Evolutionary conservation across 2,329 filamentous ascomycete species (phyloP).

Genomic region (Arthrobotrys entomopaga): DNA sequence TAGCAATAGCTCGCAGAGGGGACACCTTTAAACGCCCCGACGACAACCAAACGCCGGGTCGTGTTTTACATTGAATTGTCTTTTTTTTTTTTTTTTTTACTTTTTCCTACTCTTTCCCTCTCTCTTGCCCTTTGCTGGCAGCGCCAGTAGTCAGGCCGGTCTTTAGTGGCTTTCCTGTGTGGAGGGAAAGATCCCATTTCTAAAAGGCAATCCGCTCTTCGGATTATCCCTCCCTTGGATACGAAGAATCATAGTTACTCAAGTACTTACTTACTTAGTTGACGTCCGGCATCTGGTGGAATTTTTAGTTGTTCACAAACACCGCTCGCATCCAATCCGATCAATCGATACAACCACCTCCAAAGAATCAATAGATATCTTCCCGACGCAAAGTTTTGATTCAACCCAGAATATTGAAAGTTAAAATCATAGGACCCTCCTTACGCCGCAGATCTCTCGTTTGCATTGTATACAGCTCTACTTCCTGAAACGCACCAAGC

Average conservation of each 20-base stretch:
- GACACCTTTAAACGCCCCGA: conserved; percentile 45
- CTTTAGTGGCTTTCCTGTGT: conserved; percentile 16
- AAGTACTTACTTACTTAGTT: no score
- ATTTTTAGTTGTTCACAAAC: conserved; percentile 30
- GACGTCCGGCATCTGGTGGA: conserved; percentile 42
- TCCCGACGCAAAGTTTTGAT: conserved; percentile 8
- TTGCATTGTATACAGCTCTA: conserved; percentile 38
- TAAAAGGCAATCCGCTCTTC: conserved; percentile 26
- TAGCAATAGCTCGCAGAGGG: background rate
- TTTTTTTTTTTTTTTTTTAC: conserved; percentile 33
- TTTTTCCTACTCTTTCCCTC: no score
- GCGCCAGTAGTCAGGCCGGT: conserved; percentile 2
- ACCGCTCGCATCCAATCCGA: conserved; percentile 21
- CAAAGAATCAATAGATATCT: conserved; percentile 8
- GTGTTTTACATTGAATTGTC: conserved; percentile 41
- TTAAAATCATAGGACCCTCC: conserved; percentile 18
- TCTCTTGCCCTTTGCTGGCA: conserved; percentile 13
- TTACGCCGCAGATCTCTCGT: conserved; percentile 3
- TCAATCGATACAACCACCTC: conserved; percentile 10
- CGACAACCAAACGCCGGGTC: conserved; percentile 33
- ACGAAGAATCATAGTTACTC: conserved; percentile 5
- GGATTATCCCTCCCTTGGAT: conserved; percentile 47
- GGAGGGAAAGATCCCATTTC: conserved; percentile 14
- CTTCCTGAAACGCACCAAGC: conserved; percentile 54
- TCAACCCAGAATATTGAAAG: background rate